These are phyloP conservation scores for Lizonia empirigonia DNA, from an alignment of 2,329 filamentous ascomycete species.

Conservation along the genomic window DNA sequence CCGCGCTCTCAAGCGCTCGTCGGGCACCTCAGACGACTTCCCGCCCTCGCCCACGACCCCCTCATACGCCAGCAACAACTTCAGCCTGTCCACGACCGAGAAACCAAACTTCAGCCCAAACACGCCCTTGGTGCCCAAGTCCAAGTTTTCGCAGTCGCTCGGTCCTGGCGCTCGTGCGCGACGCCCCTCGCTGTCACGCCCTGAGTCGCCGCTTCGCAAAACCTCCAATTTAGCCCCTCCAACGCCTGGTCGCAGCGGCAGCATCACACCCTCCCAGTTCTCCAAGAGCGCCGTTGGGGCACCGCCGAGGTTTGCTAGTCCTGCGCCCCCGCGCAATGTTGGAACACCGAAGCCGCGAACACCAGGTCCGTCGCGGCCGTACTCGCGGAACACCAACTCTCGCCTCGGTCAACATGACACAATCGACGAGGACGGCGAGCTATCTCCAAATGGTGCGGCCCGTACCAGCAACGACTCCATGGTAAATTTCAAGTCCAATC, in stretches of 20 bases:
- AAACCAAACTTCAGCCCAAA: slow-evolving; percentile 46
- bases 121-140: slow-evolving; percentile 72
- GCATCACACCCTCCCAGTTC: slow-evolving; percentile 60
- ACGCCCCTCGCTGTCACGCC: slow-evolving; percentile 80
- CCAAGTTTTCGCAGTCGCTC: slow-evolving; percentile 88
- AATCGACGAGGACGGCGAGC: slow-evolving; percentile 48
- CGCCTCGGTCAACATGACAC: slow-evolving; percentile 52
- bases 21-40: slow-evolving; percentile 60
- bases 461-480: slow-evolving; percentile 60
- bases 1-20: slow-evolving; percentile 74
- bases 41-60: slow-evolving; percentile 74
- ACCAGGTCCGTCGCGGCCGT: slow-evolving; percentile 51
- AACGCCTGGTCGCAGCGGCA: slow-evolving; percentile 59
- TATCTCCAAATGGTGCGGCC: slow-evolving; percentile 58
- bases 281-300: slow-evolving; percentile 61
- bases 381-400: slow-evolving; percentile 55
- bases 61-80: slow-evolving; percentile 56
- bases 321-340: slow-evolving; percentile 63
- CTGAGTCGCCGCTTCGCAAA: slow-evolving; percentile 82
- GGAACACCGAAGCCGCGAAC: slow-evolving; percentile 57
- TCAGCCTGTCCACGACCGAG: slow-evolving; percentile 63
- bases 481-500: slow-evolving; percentile 51
- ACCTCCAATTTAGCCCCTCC: slow-evolving; percentile 49
- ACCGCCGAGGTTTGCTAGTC: slow-evolving; percentile 65
- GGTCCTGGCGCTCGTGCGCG: slow-evolving; percentile 71